These are phyloP conservation scores for Aspergillus hortae DNA, from an alignment of 2,329 filamentous ascomycete species.

Conservation along the genomic window DNA sequence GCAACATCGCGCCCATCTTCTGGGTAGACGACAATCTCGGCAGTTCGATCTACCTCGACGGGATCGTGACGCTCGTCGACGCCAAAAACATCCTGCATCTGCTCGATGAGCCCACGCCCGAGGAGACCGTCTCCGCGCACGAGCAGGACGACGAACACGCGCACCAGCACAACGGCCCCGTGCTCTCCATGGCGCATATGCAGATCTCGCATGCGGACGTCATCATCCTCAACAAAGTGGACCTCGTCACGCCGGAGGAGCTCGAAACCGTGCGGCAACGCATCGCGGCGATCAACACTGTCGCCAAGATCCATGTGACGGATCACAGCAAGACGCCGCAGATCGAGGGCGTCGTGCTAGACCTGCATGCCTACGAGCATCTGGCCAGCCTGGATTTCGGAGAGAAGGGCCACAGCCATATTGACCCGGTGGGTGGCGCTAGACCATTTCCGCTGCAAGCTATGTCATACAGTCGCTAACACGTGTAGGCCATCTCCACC, in stretches of 20 bases:
- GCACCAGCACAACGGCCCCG: conserved; percentile 52
- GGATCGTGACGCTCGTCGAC: conserved; percentile 93
- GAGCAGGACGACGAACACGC: conserved; percentile 30
- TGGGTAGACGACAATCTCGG: conserved; percentile 97
- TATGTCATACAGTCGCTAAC: conserved; percentile 3
- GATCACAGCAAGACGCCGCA: conserved; percentile 74
- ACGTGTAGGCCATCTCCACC: conserved; percentile 74
- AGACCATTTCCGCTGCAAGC: not conserved
- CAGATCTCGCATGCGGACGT: conserved; percentile 98
- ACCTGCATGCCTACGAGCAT: conserved; percentile 88
- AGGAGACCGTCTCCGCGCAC: conserved; percentile 36
- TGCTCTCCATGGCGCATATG: conserved; percentile 88
- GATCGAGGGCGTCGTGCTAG: conserved; percentile 80
- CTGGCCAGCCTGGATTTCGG: conserved; percentile 69
- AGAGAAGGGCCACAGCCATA: conserved; percentile 78
- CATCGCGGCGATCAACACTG: conserved; percentile 79
- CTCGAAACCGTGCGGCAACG: conserved; percentile 67
- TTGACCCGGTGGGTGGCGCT: conserved; percentile 67
- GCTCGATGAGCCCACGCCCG: conserved; percentile 63
- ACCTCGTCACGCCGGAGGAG: conserved; percentile 70
- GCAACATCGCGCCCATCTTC: conserved; percentile 91
- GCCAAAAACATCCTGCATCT: conserved; percentile 85
- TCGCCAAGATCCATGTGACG: conserved; percentile 81
- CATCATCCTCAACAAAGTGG: conserved; percentile 88
- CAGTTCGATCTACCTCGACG: conserved; percentile 93